Evolutionary conservation across 106 monocot genomes (phyloP), one percentile per base, ranked within the genome.

Genomic region (Dendrobium nobile): DNA sequence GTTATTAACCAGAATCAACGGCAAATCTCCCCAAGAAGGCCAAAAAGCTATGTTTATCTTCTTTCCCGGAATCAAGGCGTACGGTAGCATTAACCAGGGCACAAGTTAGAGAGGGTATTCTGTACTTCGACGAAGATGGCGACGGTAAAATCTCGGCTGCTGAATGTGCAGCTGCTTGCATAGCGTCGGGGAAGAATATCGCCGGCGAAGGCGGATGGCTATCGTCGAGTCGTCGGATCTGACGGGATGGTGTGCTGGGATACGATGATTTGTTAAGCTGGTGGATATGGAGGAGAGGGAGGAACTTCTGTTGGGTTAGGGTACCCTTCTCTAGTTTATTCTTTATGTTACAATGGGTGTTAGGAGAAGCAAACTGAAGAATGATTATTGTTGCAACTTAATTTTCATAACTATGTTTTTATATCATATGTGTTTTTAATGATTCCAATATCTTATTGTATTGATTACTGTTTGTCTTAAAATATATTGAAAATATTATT

Each of bases 91-190:
- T 26, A 2, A n/a, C 26, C 73, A 4, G 73, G 73, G 16, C 0
- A 33, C 24, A 75, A 75, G 28, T 75, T 84, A 5, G 79, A 78
- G 51, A n/a, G 75, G 7, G 67, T 87, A 0, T 87, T 87, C 75
- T 19, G 77, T 79, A 78, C 54, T 75, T 87, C 41, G 84, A 87
- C 78, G 79, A 81, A 42, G 72, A 87, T 54, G 84, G 84, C 24
- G 84, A 87, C 81, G 87, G 84, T 0, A 87, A 81, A 78, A 78
- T 87, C 67, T 87, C 87, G 0, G 65, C 84, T 7, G 16, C 78
- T 4, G 87, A 87, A 77, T 87, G 4, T 44, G 75, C 72, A 72
- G 33, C 40, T 72, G 65, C 72, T n/a, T 72, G 20, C 28, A 10
- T 27, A 37, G 15, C 72, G 37, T 37, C 33, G 72, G 72, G 0